Conservation (phyloP, 352 stramenopile species). For the Pythium aquatile region DNA sequence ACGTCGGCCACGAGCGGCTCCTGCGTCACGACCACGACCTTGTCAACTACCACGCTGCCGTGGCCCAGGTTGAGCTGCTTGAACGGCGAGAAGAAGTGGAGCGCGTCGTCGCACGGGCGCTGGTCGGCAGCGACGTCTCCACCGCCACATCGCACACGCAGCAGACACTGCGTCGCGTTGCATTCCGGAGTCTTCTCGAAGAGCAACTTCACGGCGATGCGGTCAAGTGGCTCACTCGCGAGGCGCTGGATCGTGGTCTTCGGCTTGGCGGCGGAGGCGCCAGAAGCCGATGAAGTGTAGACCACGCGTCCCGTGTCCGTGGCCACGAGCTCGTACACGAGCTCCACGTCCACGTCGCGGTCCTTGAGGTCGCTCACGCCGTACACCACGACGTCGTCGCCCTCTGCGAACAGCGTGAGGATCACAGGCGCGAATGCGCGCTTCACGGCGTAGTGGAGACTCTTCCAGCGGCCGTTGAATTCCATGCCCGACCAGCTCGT, state of each 20-base stretch:
- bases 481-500: slow-evolving; percentile 88
- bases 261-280: not conserved
- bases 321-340: slow-evolving; percentile 19
- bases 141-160: slow-evolving; percentile 37
- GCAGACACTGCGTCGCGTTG: slow-evolving; percentile 49
- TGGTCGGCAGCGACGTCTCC: slow-evolving; percentile 7
- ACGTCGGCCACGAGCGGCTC: slow-evolving; percentile 35
- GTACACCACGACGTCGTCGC: slow-evolving; percentile 1
- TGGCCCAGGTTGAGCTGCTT: slow-evolving; percentile 54
- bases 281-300: not conserved
- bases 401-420: slow-evolving; percentile 38
- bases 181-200: slow-evolving; percentile 38
- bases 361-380: slow-evolving; percentile 17
- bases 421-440: slow-evolving; percentile 70
- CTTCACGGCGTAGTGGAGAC: slow-evolving; percentile 72
- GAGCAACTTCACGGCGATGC: slow-evolving; percentile 7
- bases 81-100: slow-evolving; percentile 70
- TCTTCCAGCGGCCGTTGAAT: slow-evolving; percentile 78
- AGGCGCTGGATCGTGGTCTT: slow-evolving; percentile 3
- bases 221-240: slow-evolving; percentile 11
- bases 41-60: slow-evolving; percentile 29
- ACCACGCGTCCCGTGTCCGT: slow-evolving; percentile 11
- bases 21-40: slow-evolving; percentile 15
- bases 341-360: slow-evolving; percentile 5
- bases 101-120: slow-evolving; percentile 39